Base-by-base conservation (phyloP, 495 filamentous ascomycete species). In the Haplographium delicatum region DNA sequence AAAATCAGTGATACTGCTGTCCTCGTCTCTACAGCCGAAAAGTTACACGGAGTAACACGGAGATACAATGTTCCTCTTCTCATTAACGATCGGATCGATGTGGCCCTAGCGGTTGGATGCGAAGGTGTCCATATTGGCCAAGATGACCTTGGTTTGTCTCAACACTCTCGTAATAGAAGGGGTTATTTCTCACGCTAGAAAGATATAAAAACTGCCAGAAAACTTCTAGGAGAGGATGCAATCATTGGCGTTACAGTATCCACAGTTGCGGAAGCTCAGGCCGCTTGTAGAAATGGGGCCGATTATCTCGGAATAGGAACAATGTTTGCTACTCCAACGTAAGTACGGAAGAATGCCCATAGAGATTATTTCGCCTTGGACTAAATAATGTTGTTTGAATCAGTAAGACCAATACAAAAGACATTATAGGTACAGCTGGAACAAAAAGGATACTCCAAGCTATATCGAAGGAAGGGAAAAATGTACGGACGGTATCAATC, bases 71-170 rank as follows among this genome's bases (percentile, higher is more conserved):
- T 96, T 0, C 93, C 91, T 23, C 74, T 98, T 41, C 68, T 98
- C 30, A 91, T 98, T 69, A 96, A 98, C 63, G 93, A 98, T 66
- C 85, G 90, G n/a, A 76, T 95, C 4, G 91, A 95, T 69, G 87
- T 98, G 15, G 90, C 89, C 19, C 72, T 93, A 23, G 93, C 88
- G 13, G 78, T 87, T 35, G 85, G 82, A 5, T 90, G 84, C 31
- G 91, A 96, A 63, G 93, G 93, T 37, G 86, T 96, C 11, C 91
- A 98, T 65, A 75, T 98, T 33, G 91, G 93, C 25, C 91, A 96
- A 67, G 89, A 95, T 77, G 91, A 98, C 67, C 83, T 95, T 72
- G 76, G 87, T 89, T 66, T 47, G 76, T 63, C 4, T 10, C n/a
- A 15, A 45, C 41, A 25, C 22, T 41, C n/a, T 23, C 18, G 19